Conservation (phyloP, 352 stramenopile species). For the Nothophytophthora sp. region DNA sequence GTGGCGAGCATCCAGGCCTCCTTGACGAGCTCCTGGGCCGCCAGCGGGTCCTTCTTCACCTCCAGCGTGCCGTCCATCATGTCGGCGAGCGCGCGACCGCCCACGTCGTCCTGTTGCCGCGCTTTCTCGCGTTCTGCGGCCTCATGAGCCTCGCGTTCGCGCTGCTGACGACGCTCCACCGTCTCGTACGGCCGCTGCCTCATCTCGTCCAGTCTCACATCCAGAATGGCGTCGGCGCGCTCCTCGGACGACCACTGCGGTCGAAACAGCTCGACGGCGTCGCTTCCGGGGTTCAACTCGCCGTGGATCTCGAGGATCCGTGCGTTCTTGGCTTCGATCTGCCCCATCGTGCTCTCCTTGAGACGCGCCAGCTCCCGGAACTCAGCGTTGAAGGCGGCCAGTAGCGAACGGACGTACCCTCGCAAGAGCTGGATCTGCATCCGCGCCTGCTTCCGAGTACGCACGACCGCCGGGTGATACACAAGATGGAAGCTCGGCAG, state of each 20-base stretch:
- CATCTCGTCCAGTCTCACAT: slow-evolving; percentile 78
- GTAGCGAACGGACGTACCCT: slow-evolving; percentile 65
- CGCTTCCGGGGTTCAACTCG: slow-evolving; percentile 44
- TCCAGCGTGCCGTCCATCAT: slow-evolving; percentile 96
- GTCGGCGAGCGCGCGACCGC: slow-evolving; percentile 76
- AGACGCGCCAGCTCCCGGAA: slow-evolving; percentile 73
- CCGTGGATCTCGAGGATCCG: slow-evolving; percentile 87
- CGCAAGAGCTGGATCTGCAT: slow-evolving; percentile 87
- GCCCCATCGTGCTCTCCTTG: slow-evolving; percentile 84
- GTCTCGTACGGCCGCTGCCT: slow-evolving; percentile 86
- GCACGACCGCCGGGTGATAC: slow-evolving; percentile 86
- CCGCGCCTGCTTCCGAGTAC: slow-evolving; percentile 81
- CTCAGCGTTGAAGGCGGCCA: slow-evolving; percentile 83
- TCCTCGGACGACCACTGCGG: slow-evolving; percentile 64
- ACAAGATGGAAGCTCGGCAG: slow-evolving; percentile 68
- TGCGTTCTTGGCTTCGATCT: slow-evolving; percentile 89
- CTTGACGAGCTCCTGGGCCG: slow-evolving; percentile 65
- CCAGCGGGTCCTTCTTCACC: slow-evolving; percentile 80
- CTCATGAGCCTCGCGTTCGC: slow-evolving; percentile 33
- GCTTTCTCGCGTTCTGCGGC: slow-evolving; percentile 23
- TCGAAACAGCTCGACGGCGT: slow-evolving; percentile 39
- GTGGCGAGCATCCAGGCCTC: slow-evolving; percentile 90
- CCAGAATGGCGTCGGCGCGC: slow-evolving; percentile 62
- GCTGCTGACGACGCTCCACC: slow-evolving; percentile 52
- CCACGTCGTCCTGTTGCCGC: slow-evolving; percentile 84